Base-by-base conservation (phyloP, 169 alveolate species). In the Miamiensis avidus region DNA sequence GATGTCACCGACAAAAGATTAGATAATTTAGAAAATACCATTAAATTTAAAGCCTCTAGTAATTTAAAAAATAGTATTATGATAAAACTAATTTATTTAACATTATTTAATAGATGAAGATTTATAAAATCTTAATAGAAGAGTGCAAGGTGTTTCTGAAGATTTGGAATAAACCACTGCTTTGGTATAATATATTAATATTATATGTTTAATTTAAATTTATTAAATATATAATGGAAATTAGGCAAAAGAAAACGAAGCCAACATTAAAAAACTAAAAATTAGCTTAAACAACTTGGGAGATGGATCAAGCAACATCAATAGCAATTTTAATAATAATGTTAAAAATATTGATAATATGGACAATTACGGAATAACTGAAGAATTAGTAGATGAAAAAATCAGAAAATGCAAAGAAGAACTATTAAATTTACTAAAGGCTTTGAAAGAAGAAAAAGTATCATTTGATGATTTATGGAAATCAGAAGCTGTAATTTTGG, bases 401-500 rank as follows among this genome's bases (percentile, higher is more conserved):
- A 27, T 79, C 1, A 79, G 65, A 28, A 1, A 79, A 20, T 79
- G 34, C 34, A 79, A 72, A 65, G 84, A 79, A 28, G 84, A 79
- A 30, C 76, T 79, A 20, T 29, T 79, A 26, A 49, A 72, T 29
- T 72, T 79, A 25, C 34, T 79, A 64, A 79, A 79, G 29, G 74
- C 34, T 0, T 64, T 79, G 16, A 34, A 30, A 79, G 84, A 79
- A 25, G 84, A 81, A 31, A 86, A 81, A 49, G 90, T 81, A 4
- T 69, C 76, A 29, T 65, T 29, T 20, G 83, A 75, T 27, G 90
- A 86, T 65, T 77, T 86, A 0, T 76, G 75, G 31, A 86, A 86
- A 75, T 33, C 84, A 1, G 76, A 86, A 86, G 69, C 65, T 31
- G 69, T 65, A 31, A 64, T 81, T 64, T 49, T 86, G 75, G 34